phyloP scores from a whole-genome alignment of 176 grass and related monocot species.

The Aegilops umbellulata region DNA sequence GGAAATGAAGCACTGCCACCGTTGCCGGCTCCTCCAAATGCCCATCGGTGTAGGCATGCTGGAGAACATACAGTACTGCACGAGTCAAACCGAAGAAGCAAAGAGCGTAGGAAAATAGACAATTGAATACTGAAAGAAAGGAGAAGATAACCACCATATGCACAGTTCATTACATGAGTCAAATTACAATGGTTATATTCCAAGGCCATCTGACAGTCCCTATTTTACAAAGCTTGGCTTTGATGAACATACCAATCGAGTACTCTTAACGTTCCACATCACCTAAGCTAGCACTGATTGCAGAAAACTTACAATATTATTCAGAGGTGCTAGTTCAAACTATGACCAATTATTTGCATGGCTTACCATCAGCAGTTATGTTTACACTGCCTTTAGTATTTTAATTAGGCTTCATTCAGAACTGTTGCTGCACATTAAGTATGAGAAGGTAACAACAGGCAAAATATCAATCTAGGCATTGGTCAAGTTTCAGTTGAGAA shows the following conservation, averaged over 20 bases:
- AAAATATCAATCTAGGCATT: no score
- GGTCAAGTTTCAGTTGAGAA: no score
- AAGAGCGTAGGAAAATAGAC: no score
- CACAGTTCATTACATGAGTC: neutral
- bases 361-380: neutral
- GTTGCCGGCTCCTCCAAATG: no score
- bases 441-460: no score
- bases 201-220: neutral
- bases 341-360: constrained; percentile 21
- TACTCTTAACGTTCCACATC: neutral
- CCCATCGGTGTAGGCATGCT: no score
- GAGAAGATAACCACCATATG: neutral
- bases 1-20: no score
- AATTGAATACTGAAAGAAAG: neutral
- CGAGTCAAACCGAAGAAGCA: no score
- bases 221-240: neutral
- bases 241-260: neutral
- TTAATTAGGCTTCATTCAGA: no score
- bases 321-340: neutral
- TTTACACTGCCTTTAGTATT: no score
- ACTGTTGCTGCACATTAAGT: no score
- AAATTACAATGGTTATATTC: neutral
- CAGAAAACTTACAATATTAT: neutral
- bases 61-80: no score
- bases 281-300: neutral